Conservation (phyloP, 169 alveolate genomes). For the Babesia bovis region DNA sequence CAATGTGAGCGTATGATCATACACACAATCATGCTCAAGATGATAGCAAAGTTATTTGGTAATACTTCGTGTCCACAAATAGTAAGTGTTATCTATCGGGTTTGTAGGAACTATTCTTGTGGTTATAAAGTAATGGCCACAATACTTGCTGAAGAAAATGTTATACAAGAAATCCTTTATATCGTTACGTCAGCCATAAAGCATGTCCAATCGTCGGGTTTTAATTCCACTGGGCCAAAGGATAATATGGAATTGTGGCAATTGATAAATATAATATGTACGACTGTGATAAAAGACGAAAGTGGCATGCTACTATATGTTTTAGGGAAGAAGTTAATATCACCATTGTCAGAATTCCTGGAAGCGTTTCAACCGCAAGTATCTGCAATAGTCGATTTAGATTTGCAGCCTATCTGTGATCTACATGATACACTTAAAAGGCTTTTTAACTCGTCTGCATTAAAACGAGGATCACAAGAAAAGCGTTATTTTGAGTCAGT, state of each 20-base stretch:
- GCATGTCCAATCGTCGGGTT: neutral
- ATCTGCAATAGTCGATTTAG: neutral
- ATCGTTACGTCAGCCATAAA: neutral
- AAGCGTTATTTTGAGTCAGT: conserved; percentile 20
- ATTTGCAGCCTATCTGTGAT: conserved; percentile 6
- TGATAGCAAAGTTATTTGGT: conserved; percentile 13
- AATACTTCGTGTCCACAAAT: conserved; percentile 26
- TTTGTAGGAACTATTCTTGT: conserved; percentile 14
- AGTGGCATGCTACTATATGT: conserved; percentile 27
- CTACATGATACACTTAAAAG: neutral
- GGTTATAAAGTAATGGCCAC: conserved; percentile 4
- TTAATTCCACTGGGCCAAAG: neutral
- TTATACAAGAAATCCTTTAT: conserved; percentile 3
- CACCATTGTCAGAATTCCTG: conserved; percentile 9
- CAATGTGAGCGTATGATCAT: conserved; percentile 24
- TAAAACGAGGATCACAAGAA: neutral
- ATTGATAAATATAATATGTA: neutral
- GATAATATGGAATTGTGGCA: conserved; percentile 41
- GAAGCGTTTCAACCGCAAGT: conserved; percentile 8
- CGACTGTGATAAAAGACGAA: conserved; percentile 14
- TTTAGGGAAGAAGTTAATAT: conserved; percentile 16
- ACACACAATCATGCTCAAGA: conserved; percentile 18
- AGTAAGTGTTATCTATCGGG: conserved; percentile 19
- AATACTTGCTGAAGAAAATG: conserved; percentile 14
- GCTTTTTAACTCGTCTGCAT: conserved; percentile 4